A percentile compares a stretch with the other conserved stretches of the same genome.
phyloP scores from a whole-genome alignment of 371 early-diverging fungal species.

The Rozella allomycis region DNA sequence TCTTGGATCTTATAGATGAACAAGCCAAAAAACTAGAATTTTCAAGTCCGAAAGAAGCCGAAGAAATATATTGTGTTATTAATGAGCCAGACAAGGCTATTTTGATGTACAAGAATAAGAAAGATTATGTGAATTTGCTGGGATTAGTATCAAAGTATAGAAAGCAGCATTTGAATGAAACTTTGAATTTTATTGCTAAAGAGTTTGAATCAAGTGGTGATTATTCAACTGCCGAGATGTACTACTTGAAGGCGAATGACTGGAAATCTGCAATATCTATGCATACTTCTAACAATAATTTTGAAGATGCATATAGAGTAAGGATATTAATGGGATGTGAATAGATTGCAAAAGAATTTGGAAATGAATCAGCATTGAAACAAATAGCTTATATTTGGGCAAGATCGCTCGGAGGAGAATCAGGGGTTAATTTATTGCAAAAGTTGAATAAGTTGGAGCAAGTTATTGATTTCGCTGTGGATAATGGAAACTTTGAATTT shows the following conservation, averaged over 20 bases:
- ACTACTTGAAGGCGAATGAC: constrained; percentile 26
- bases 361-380: constrained; percentile 23
- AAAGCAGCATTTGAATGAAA: constrained; percentile 25
- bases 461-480: constrained; percentile 32
- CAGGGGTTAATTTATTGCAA: constrained; percentile 30
- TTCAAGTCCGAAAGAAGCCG: constrained; percentile 27
- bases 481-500: constrained; percentile 35
- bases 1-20: constrained; percentile 17
- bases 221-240: constrained; percentile 26
- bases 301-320: constrained; percentile 31
- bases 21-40: constrained; percentile 28
- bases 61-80: constrained; percentile 25
- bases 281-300: constrained; percentile 28
- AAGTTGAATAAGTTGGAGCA: constrained; percentile 27
- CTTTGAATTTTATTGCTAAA: constrained; percentile 27
- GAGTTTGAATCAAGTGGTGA: constrained; percentile 28
- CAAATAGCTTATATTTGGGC: constrained; percentile 39
- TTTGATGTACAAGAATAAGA: constrained; percentile 35
- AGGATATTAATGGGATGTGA: not conserved
- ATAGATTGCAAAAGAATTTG: constrained; percentile 25
- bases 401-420: constrained; percentile 28
- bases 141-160: constrained; percentile 27
- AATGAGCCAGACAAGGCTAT: constrained; percentile 32
- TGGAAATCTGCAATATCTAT: constrained; percentile 35
- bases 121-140: constrained; percentile 31